These are phyloP conservation scores for Crithidia expoeki DNA, from an alignment of 208 protist species.

Conservation along the genomic window DNA sequence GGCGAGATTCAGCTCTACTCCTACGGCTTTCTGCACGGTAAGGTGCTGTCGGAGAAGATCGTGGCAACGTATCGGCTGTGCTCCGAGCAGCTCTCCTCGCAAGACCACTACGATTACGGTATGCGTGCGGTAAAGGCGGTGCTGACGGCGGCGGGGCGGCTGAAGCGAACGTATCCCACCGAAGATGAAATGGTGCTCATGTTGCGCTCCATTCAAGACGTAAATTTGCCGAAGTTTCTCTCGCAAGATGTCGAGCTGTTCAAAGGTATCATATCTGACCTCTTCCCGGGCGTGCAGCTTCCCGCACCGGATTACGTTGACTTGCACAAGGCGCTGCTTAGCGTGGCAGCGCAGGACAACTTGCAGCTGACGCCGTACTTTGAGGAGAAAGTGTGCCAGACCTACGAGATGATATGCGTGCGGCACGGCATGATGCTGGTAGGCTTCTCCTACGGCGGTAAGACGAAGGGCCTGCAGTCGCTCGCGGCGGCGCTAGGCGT, in stretches of 20 bases:
- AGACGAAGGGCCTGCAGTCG: constrained; percentile 90
- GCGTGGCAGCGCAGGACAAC: constrained; percentile 64
- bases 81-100: constrained; percentile 97
- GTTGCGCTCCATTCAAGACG: constrained; percentile 95
- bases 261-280: constrained; percentile 95
- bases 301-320: constrained; percentile 90
- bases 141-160: constrained; percentile 91
- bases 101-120: constrained; percentile 98
- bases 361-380: constrained; percentile 92
- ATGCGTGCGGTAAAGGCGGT: constrained; percentile 98
- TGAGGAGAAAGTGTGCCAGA: constrained; percentile 90
- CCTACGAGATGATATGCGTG: constrained; percentile 97
- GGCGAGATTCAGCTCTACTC: constrained; percentile 98
- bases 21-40: constrained; percentile 96
- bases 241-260: constrained; percentile 97
- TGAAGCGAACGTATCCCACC: constrained; percentile 91
- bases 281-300: constrained; percentile 92
- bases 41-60: constrained; percentile 94
- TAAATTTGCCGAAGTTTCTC: constrained; percentile 96
- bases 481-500: constrained; percentile 84
- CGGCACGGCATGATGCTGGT: constrained; percentile 99
- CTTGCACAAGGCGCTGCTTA: constrained; percentile 77
- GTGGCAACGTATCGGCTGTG: constrained; percentile 96
- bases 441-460: constrained; percentile 93
- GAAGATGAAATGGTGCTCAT: constrained; percentile 95